Evolutionary conservation across 2,329 filamentous ascomycete species (phyloP).

Genomic region (Paecilomyces variotii): DNA sequence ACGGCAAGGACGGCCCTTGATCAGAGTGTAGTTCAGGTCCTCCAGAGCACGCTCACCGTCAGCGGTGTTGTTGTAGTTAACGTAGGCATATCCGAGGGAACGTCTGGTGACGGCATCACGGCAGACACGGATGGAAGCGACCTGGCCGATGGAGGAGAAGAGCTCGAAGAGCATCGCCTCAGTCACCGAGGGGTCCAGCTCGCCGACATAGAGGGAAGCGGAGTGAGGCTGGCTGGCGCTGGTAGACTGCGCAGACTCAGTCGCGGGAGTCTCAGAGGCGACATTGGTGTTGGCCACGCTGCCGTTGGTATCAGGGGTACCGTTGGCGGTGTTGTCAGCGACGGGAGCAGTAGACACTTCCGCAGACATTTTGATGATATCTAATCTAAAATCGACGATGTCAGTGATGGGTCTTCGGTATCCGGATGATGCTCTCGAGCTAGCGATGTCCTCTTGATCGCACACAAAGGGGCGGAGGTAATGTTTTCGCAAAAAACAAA

Average conservation of each 20-base stretch:
- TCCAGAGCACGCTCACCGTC: conserved; percentile 98
- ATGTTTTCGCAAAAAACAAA: neutral
- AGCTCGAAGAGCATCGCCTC: conserved; percentile 99
- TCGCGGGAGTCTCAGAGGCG: conserved; percentile 23
- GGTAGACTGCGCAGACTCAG: conserved; percentile 48
- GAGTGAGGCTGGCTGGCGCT: conserved; percentile 74
- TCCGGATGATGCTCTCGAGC: neutral
- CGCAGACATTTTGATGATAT: conserved; percentile 65
- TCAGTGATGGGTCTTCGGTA: neutral
- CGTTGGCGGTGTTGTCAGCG: conserved; percentile 51
- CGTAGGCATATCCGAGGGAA: conserved; percentile 97
- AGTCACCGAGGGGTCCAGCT: conserved; percentile 94
- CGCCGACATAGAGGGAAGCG: conserved; percentile 96
- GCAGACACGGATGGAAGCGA: conserved; percentile 98
- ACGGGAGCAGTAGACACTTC: conserved; percentile 67
- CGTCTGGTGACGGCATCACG: conserved; percentile 97
- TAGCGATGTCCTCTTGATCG: conserved; percentile 6
- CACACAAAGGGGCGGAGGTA: neutral
- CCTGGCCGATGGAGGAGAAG: conserved; percentile 97
- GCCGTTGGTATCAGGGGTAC: conserved; percentile 51
- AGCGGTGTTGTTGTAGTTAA: conserved; percentile 97
- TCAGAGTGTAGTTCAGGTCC: conserved; percentile 98
- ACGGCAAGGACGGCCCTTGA: conserved; percentile 97
- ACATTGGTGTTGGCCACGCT: conserved; percentile 64
- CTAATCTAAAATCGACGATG: conserved; percentile 38